Evolutionary conservation across 2,329 filamentous ascomycete species (phyloP).

Genomic region (Fusarium pseudonygamai): DNA sequence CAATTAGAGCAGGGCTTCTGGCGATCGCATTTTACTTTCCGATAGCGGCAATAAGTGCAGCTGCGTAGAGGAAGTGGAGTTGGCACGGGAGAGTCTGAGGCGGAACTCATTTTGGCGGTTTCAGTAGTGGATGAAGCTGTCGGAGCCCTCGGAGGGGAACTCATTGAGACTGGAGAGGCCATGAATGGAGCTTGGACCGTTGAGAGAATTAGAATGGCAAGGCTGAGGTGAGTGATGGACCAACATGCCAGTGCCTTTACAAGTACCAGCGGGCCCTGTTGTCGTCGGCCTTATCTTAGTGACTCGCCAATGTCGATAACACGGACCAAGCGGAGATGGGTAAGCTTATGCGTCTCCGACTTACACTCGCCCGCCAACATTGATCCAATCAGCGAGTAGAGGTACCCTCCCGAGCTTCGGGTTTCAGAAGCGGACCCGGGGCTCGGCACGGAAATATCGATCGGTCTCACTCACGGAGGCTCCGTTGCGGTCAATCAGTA

Average conservation of each 20-base stretch:
- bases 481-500: no score
- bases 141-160: rapidly evolving
- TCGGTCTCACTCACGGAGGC: no score
- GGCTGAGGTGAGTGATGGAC: no score
- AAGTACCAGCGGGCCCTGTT: no score
- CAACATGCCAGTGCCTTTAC: no score
- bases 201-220: no score
- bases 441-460: neutral
- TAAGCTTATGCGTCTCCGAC: conserved; percentile 5
- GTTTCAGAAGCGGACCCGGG: neutral
- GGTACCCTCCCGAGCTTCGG: neutral
- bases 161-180: rapidly evolving
- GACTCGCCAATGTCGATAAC: neutral
- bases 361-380: neutral
- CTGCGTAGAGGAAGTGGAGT: neutral
- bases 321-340: neutral
- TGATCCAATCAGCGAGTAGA: neutral
- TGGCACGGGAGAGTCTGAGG: rapidly evolving
- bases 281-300: neutral
- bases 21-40: neutral
- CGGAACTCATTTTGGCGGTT: rapidly evolving
- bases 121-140: rapidly evolving
- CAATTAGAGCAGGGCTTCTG: neutral
- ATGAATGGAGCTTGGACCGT: neutral
- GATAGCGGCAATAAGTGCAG: neutral